Evolutionary conservation across 257 asterid genomes (phyloP).

Genomic region (Asclepias syriaca): DNA sequence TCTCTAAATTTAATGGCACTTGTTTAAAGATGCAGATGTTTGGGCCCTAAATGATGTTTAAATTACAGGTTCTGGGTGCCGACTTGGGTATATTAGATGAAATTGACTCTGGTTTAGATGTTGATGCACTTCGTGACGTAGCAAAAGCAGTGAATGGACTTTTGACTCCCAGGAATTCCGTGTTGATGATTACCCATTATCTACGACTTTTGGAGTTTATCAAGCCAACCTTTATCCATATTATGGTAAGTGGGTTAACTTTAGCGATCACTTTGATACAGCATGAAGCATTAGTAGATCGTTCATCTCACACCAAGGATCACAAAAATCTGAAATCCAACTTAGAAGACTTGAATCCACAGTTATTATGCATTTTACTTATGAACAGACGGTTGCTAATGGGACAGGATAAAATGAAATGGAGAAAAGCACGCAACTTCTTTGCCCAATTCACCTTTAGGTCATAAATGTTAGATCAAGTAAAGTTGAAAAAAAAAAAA

Average conservation of each 20-base stretch:
- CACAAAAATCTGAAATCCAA: background rate
- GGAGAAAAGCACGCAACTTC: background rate
- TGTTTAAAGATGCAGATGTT: background rate
- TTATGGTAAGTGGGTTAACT: constrained; percentile 59
- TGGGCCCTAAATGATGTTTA: constrained; percentile 15
- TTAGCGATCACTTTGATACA: background rate
- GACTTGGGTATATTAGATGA: constrained; percentile 87
- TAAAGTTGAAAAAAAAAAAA: background rate
- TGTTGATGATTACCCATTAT: constrained; percentile 95
- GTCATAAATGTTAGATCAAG: background rate
- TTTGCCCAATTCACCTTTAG: background rate
- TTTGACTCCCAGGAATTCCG: constrained; percentile 59
- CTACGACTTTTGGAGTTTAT: constrained; percentile 81
- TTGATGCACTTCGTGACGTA: constrained; percentile 91
- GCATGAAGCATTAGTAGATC: background rate
- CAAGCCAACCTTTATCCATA: constrained; percentile 69
- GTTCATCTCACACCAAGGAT: background rate
- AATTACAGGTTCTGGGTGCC: constrained; percentile 90
- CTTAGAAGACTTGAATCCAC: background rate
- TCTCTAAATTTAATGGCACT: background rate
- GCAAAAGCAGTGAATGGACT: constrained; percentile 83
- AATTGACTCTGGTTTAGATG: constrained; percentile 97
- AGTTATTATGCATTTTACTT: background rate
- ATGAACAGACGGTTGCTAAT: background rate
- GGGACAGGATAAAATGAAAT: background rate